Evolutionary conservation across 306 rosid species (phyloP).

Genomic region (Crotalaria pallida): DNA sequence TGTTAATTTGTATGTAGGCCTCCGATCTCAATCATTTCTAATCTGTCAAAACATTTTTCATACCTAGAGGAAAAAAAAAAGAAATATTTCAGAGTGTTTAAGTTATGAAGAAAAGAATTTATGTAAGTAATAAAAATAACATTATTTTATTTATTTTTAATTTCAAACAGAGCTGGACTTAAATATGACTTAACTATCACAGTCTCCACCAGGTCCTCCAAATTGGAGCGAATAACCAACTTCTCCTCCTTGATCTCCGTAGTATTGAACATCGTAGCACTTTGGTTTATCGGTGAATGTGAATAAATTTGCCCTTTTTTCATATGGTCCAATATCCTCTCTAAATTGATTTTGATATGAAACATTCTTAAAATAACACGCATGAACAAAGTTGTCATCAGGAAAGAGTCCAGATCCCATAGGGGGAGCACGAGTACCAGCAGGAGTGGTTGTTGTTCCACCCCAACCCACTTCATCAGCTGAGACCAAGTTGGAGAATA

Average conservation of each 20-base stretch:
- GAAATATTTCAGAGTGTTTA: background rate
- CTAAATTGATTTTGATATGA: background rate
- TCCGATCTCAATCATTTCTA: no score
- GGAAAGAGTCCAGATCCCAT: slow-evolving; percentile 10
- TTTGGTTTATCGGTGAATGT: background rate
- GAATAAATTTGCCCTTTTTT: no score
- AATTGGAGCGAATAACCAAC: background rate
- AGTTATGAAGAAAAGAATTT: background rate
- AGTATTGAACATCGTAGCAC: background rate
- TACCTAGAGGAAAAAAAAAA: no score
- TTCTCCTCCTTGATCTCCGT: background rate
- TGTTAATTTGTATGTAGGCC: no score
- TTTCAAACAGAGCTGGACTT: no score
- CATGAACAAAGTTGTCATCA: background rate
- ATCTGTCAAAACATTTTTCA: no score
- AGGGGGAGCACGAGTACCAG: background rate
- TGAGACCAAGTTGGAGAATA: background rate
- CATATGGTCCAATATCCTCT: background rate
- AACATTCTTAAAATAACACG: background rate
- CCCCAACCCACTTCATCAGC: background rate
- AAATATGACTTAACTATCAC: background rate
- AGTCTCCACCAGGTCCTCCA: background rate
- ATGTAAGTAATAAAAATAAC: no score
- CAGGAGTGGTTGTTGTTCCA: background rate
- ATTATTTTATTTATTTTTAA: no score